Conservation (phyloP, 2,329 filamentous ascomycete species). For the Paecilomyces formosus region DNA sequence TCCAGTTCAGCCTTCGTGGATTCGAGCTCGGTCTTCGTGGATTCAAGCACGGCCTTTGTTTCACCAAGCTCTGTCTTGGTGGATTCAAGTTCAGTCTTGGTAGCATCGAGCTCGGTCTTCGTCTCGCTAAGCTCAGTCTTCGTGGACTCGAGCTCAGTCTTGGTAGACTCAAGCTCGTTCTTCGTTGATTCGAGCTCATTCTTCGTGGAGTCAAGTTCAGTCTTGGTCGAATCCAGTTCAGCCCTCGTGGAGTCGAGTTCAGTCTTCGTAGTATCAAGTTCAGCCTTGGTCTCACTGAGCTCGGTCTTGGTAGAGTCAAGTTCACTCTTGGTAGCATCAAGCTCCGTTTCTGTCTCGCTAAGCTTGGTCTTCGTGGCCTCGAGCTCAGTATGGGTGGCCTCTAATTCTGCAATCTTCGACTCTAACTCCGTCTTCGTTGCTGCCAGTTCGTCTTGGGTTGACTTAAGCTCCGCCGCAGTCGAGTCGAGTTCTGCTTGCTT, state of each 20-base stretch:
- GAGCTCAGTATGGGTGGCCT: slow-evolving; percentile 17
- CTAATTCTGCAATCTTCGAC: slow-evolving; percentile 18
- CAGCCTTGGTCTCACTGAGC: slow-evolving; percentile 7
- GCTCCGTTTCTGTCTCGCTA: slow-evolving; percentile 11
- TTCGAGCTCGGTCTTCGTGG: slow-evolving; percentile 9
- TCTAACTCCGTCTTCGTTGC: slow-evolving; percentile 18
- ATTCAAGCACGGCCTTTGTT: slow-evolving; percentile 7
- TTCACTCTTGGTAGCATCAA: slow-evolving; percentile 4
- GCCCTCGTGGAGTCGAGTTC: slow-evolving; percentile 8
- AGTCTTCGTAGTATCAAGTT: slow-evolving; percentile 3
- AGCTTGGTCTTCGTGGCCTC: slow-evolving; percentile 18
- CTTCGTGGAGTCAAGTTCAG: slow-evolving; percentile 5
- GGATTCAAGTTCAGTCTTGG: slow-evolving; percentile 6
- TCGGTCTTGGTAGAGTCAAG: slow-evolving; percentile 9
- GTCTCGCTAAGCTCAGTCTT: slow-evolving; percentile 17
- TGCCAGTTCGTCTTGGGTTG: slow-evolving; percentile 25
- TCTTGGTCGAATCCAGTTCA: slow-evolving; percentile 9
- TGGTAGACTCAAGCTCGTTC: slow-evolving; percentile 9
- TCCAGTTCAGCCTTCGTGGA: slow-evolving; percentile 7
- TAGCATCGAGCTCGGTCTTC: slow-evolving; percentile 4
- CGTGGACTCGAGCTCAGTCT: slow-evolving; percentile 8
- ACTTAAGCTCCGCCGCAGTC: slow-evolving; percentile 26
- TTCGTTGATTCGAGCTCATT: slow-evolving; percentile 7
- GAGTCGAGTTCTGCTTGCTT: slow-evolving; percentile 21
- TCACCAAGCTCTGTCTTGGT: slow-evolving; percentile 8